phyloP scores from a whole-genome alignment of 2,329 filamentous ascomycete species.

The Fusarium oligoseptatum region DNA sequence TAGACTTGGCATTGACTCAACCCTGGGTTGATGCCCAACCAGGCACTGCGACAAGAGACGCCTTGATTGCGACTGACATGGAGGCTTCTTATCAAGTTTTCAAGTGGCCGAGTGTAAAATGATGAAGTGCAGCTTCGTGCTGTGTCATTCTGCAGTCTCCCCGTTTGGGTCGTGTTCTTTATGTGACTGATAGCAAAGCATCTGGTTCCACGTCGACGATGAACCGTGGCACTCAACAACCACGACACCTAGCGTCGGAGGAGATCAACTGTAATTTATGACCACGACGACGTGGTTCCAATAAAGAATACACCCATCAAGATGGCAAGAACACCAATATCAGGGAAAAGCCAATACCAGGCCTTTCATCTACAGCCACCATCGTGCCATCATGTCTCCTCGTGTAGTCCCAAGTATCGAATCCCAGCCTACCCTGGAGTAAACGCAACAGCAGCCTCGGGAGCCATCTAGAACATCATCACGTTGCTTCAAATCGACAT shows the following conservation, averaged over 20 bases:
- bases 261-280: constrained; percentile 22
- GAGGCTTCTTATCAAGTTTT: constrained; percentile 15
- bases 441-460: background rate
- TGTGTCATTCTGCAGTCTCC: constrained; percentile 28
- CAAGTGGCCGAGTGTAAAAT: constrained; percentile 8
- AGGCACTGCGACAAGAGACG: constrained; percentile 18
- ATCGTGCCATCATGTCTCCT: constrained; percentile 3
- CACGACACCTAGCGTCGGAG: constrained; percentile 10
- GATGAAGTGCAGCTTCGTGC: constrained; percentile 21
- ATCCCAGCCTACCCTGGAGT: constrained; percentile 28
- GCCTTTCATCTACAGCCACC: background rate
- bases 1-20: constrained; percentile 20
- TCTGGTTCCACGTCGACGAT: constrained; percentile 20
- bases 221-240: constrained; percentile 10
- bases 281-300: constrained; percentile 32
- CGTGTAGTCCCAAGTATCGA: constrained; percentile 1
- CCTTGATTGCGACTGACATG: constrained; percentile 22
- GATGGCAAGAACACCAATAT: background rate
- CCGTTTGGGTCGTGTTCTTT: constrained; percentile 11
- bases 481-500: background rate
- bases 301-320: background rate
- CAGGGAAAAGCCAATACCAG: background rate
- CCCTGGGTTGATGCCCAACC: constrained; percentile 45
- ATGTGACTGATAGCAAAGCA: constrained; percentile 1
- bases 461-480: background rate